These are phyloP conservation scores for Phallus indusiatus DNA, from an alignment of 768 basidiomycete genomes.

Conservation along the genomic window DNA sequence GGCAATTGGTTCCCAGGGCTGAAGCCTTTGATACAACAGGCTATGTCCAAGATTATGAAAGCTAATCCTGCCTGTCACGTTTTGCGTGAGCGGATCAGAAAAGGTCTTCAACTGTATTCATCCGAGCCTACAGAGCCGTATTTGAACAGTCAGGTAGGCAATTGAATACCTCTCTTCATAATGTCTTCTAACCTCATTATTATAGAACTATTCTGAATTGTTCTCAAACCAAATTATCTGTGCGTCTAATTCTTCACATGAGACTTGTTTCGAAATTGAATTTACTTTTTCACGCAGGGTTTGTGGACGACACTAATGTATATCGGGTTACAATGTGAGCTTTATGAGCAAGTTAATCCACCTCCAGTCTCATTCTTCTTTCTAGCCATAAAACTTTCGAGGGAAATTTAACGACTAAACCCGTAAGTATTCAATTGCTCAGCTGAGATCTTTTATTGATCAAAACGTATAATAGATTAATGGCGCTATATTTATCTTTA, in stretches of 20 bases:
- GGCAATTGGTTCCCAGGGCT: slow-evolving; percentile 99
- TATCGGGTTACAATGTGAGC: slow-evolving; percentile 89
- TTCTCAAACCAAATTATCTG: slow-evolving; percentile 99
- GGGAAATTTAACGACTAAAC: slow-evolving; percentile 98
- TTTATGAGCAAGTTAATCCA: background rate
- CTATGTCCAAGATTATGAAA: slow-evolving; percentile 99
- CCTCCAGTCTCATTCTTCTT: slow-evolving; percentile 8
- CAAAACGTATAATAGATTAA: slow-evolving; percentile 23
- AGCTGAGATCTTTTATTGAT: background rate
- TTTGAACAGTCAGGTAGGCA: slow-evolving; percentile 78
- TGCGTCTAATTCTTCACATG: slow-evolving; percentile 21
- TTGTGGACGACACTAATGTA: slow-evolving; percentile 99
- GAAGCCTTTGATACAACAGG: slow-evolving; percentile 96
- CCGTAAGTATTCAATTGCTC: slow-evolving; percentile 54
- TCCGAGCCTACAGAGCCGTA: slow-evolving; percentile 99
- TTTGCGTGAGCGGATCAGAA: slow-evolving; percentile 95
- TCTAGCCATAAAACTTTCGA: slow-evolving; percentile 95
- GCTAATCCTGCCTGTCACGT: slow-evolving; percentile 98
- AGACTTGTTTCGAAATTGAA: background rate
- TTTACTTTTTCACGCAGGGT: slow-evolving; percentile 49
- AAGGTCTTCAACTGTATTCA: slow-evolving; percentile 96
- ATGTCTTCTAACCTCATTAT: slow-evolving; percentile 2
- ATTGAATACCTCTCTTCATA: background rate
- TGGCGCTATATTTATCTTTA: slow-evolving; percentile 98
- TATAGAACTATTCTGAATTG: slow-evolving; percentile 83